A percentile compares a stretch with the other conserved stretches of the same genome.
Evolutionary conservation across 352 stramenopile genomes (phyloP).

Genomic region (Phytophthora pinifolia): DNA sequence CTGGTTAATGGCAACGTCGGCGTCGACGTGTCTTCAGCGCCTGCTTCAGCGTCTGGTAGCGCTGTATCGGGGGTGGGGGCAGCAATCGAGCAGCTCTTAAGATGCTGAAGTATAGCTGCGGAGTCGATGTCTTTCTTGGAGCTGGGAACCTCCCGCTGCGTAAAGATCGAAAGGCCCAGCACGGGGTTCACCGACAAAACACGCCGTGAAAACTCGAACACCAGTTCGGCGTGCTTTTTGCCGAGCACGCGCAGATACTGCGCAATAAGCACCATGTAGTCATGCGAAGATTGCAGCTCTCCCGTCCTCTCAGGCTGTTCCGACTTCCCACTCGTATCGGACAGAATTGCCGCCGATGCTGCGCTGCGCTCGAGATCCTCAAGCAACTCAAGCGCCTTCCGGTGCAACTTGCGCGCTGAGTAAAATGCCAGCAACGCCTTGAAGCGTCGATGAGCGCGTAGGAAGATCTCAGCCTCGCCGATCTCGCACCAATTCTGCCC

Average conservation of each 20-base stretch:
- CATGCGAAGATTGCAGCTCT: conserved; percentile 36
- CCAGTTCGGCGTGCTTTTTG: conserved; percentile 62
- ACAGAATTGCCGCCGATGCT: conserved; percentile 22
- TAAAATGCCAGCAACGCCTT: conserved; percentile 73
- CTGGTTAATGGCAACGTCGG: conserved; percentile 51
- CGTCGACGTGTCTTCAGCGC: conserved; percentile 13
- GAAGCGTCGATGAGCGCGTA: conserved; percentile 65
- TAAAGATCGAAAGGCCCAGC: conserved; percentile 80
- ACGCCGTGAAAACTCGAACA: conserved; percentile 83
- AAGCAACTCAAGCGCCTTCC: conserved; percentile 77
- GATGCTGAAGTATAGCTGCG: conserved; percentile 54
- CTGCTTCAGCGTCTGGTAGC: conserved; percentile 6
- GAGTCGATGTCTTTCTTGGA: conserved; percentile 67
- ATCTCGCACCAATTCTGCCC: conserved; percentile 68
- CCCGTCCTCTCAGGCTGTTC: not conserved
- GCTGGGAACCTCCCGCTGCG: conserved; percentile 49
- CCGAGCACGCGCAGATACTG: conserved; percentile 67
- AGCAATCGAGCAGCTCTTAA: conserved; percentile 58
- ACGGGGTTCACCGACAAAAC: conserved; percentile 55
- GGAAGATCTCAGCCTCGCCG: conserved; percentile 72
- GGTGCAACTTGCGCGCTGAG: conserved; percentile 63
- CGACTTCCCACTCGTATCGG: not conserved
- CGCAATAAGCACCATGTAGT: conserved; percentile 64
- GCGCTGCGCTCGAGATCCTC: conserved; percentile 75
- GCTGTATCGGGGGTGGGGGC: conserved; percentile 1